phyloP scores from a whole-genome alignment of 306 rosid genomes.

The Spatholobus suberectus region DNA sequence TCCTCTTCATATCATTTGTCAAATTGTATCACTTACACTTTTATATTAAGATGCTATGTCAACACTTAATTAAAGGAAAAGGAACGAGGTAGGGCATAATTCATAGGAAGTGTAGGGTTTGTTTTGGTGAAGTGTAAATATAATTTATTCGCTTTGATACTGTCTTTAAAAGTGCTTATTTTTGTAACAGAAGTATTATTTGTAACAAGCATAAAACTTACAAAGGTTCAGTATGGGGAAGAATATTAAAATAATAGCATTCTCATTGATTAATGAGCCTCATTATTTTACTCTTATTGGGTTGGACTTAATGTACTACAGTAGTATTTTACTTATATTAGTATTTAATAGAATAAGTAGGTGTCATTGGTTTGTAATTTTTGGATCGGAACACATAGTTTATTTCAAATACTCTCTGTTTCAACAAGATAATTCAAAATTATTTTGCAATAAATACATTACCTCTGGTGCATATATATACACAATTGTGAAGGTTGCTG shows the following conservation, averaged over 20 bases:
- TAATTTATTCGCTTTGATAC: not conserved
- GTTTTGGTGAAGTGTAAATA: not conserved
- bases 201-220: not conserved
- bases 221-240: not conserved
- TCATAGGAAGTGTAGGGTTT: conserved; percentile 13
- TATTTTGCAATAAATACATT: conserved; percentile 27
- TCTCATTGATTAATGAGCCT: not conserved
- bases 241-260: not conserved
- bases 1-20: conserved; percentile 10
- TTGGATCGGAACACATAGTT: not conserved
- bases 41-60: not conserved
- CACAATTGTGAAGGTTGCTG: conserved; percentile 79
- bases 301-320: not conserved
- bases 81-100: not conserved
- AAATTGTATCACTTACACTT: not conserved
- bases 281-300: conserved; percentile 14
- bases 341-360: conserved; percentile 12
- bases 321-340: conserved; percentile 17
- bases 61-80: not conserved
- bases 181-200: not conserved
- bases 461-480: conserved; percentile 99
- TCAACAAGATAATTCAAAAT: conserved; percentile 32
- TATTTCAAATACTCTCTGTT: not conserved
- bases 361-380: not conserved
- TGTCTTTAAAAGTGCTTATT: not conserved